Evolutionary conservation across 2,329 filamentous ascomycete species (phyloP).

Genomic region (Grosmannia huntii): DNA sequence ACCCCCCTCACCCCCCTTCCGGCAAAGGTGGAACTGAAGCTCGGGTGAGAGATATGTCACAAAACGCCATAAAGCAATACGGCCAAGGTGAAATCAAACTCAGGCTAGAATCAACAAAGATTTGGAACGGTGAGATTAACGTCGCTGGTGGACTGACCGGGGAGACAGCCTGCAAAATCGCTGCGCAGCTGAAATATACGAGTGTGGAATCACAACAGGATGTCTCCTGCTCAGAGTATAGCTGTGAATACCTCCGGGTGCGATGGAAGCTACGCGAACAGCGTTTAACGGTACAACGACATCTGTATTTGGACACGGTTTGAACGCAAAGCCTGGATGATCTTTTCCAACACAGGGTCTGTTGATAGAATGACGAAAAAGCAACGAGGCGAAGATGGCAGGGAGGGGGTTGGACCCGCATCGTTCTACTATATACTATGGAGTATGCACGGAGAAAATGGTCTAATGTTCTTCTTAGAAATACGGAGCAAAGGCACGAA

Average conservation of each 20-base stretch:
- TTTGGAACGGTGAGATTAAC: neutral
- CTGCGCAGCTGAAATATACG: neutral
- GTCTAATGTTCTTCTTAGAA: neutral
- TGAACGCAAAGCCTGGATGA: neutral
- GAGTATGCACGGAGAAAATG: neutral
- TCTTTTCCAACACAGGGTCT: neutral
- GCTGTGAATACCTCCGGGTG: neutral
- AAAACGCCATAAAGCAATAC: neutral
- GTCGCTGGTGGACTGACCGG: neutral
- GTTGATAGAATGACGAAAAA: neutral
- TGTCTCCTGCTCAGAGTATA: neutral
- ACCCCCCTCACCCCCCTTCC: neutral
- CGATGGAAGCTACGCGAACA: neutral
- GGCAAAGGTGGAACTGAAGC: neutral
- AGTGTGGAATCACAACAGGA: neutral
- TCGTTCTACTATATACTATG: neutral
- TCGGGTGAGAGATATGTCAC: neutral
- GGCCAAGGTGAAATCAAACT: neutral
- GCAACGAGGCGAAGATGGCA: neutral
- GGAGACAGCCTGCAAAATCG: neutral
- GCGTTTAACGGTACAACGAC: neutral
- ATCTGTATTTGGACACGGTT: neutral
- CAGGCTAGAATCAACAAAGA: neutral
- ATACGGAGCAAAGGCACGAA: neutral
- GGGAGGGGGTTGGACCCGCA: neutral